Evolutionary conservation across 176 grass and related monocot species (phyloP), one percentile per base, ranked within the genome.

Genomic region (Thalia dealbata): DNA sequence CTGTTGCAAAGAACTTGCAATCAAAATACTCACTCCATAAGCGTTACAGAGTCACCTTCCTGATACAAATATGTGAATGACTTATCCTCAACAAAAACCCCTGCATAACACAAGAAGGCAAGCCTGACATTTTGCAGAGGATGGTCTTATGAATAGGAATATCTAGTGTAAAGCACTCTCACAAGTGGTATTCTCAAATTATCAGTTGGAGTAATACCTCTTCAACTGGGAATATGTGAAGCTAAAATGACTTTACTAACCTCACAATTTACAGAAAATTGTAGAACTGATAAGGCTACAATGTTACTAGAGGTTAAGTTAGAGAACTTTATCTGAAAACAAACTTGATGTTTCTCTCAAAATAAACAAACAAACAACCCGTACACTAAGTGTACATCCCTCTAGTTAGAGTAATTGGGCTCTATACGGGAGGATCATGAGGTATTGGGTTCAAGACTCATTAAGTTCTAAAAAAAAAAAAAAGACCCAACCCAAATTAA

Each of bases 21-120:
- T 52, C 43, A 27, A 43, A 61, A 75, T 32, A 84, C 89, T 75
- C 86, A 97, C 93, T 97, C 87, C 93, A 97, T 97, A 74, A 97
- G 85, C 6, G 56, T 86, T 42, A 97, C 81, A 8, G 58, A 81
- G 22, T 86, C 63, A 72, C 89, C 93, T 91, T 97, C 93, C 73
- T 86, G 86, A 85, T 92, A 97, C 55, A 97, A 76, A 81, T 84
- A 92, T 74, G 89, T 92, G 85, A 92, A 90, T 81, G 82, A 84
- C 18, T 91, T 97, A 30, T 97, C 93, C 72, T 97, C 89, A 76
- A 92, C 93, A 91, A 92, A 91, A 76, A 97, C 93, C 66, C 86
- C 93, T 97, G 84, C 76, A 54, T 50, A 75, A 22, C 70, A 13
- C 70, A 19, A 78, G 38, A 78, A 30, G 50, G 64, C 12, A 44